Evolutionary conservation across 169 alveolate species (phyloP).

Genomic region (Plasmodium chabaudi): DNA sequence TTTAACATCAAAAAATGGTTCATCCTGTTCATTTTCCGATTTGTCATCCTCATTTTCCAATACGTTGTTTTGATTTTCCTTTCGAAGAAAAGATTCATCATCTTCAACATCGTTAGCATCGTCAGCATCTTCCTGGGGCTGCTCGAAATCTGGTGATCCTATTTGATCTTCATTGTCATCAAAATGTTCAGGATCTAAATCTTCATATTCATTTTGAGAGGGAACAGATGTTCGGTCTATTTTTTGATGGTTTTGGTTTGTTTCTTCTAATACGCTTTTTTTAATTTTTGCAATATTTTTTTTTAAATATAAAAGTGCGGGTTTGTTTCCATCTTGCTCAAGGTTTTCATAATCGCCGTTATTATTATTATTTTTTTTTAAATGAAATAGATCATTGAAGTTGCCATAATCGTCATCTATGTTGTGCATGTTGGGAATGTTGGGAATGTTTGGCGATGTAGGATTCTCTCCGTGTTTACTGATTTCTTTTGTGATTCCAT

Average conservation of each 20-base stretch:
- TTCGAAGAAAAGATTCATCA: background rate
- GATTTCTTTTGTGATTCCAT: background rate
- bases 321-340: constrained; percentile 12
- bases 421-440: background rate
- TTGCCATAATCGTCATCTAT: background rate
- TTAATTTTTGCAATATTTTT: constrained; percentile 36
- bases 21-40: background rate
- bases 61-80: background rate
- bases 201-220: too few species aligned
- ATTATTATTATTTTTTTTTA: background rate
- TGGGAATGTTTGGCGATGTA: background rate
- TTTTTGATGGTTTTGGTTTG: background rate
- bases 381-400: constrained; percentile 13
- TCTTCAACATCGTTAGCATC: background rate
- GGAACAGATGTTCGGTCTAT: too few species aligned
- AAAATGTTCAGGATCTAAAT: too few species aligned
- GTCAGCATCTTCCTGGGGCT: background rate
- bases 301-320: constrained; percentile 27
- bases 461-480: background rate
- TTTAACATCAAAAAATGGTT: constrained; percentile 27
- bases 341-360: background rate
- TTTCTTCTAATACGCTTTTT: background rate
- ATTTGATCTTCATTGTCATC: too few species aligned
- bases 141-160: background rate
- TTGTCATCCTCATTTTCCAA: background rate